Percentiles rank a stretch among this genome's conserved stretches.
Conservation (phyloP, 2,329 filamentous ascomycete genomes). For the Diaporthe batatas region DNA sequence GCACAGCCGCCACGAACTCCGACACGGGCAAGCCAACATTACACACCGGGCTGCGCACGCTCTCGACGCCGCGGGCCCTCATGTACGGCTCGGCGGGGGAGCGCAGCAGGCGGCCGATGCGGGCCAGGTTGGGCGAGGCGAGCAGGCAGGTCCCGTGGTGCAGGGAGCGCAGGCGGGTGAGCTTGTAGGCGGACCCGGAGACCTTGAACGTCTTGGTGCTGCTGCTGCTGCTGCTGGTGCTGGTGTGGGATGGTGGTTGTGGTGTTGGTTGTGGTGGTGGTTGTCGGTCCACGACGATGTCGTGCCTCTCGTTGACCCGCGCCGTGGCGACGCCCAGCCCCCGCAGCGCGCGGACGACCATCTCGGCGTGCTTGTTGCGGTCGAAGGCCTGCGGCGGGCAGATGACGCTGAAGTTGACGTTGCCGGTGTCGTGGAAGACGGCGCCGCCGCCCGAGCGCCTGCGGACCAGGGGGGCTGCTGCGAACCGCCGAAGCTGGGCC, state of each 20-base stretch:
- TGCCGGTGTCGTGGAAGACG: slow-evolving; percentile 93
- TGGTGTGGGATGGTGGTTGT: too few relatives aligned
- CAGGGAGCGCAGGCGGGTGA: slow-evolving; percentile 83
- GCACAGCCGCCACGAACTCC: slow-evolving; percentile 68
- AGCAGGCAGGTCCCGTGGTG: slow-evolving; percentile 95
- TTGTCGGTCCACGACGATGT: slow-evolving; percentile 80
- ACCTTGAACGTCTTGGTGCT: slow-evolving; percentile 76
- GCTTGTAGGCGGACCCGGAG: slow-evolving; percentile 94
- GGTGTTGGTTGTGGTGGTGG: too few relatives aligned
- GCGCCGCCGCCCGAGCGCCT: slow-evolving; percentile 90
- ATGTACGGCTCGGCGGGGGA: slow-evolving; percentile 85
- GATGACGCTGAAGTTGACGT: slow-evolving; percentile 95
- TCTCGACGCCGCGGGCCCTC: slow-evolving; percentile 87
- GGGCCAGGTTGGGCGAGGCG: slow-evolving; percentile 77
- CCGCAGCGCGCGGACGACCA: slow-evolving; percentile 88
- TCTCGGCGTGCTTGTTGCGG: slow-evolving; percentile 88
- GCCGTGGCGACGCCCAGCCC: slow-evolving; percentile 69
- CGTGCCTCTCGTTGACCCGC: slow-evolving; percentile 89
- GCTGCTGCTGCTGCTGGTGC: neutral
- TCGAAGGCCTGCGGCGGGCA: slow-evolving; percentile 83
- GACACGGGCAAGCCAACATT: slow-evolving; percentile 75
- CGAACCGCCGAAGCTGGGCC: slow-evolving; percentile 61
- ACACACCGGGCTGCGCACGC: slow-evolving; percentile 85
- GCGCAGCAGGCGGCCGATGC: slow-evolving; percentile 77
- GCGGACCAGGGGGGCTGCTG: slow-evolving; percentile 72